Conservation (phyloP, 139 green algal genomes). For the Eudorina sp. region DNA sequence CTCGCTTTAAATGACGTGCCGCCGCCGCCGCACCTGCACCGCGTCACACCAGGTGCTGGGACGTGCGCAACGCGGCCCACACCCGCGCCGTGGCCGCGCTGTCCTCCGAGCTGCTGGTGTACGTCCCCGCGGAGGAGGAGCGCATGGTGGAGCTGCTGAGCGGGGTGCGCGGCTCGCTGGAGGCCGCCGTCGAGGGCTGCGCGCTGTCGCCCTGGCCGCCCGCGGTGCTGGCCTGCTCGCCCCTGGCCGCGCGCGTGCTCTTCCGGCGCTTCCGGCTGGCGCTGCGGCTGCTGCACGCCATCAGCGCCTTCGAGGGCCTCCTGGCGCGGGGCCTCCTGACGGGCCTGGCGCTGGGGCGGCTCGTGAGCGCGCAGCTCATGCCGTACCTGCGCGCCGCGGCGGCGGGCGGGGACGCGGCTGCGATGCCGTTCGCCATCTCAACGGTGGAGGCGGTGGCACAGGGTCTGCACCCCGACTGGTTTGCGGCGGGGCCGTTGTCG, state of each 20-base stretch:
- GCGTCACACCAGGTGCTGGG: slow-evolving; percentile 83
- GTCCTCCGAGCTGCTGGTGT: slow-evolving; percentile 80
- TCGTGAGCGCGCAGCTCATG: slow-evolving; percentile 67
- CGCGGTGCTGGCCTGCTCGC: slow-evolving; percentile 56
- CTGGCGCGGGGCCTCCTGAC: slow-evolving; percentile 63
- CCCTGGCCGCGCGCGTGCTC: slow-evolving; percentile 61
- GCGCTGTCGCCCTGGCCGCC: slow-evolving; percentile 74
- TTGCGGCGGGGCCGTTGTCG: slow-evolving; percentile 15
- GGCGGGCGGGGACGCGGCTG: slow-evolving; percentile 1
- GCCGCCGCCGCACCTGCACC: too few relatives aligned
- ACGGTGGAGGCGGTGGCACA: slow-evolving; percentile 58
- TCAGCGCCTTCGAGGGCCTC: slow-evolving; percentile 70
- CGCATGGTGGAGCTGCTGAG: slow-evolving; percentile 63
- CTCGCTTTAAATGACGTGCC: too few relatives aligned
- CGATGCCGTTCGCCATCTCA: slow-evolving; percentile 59
- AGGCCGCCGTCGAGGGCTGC: slow-evolving; percentile 54
- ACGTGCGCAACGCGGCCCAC: slow-evolving; percentile 68
- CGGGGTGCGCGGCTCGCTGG: slow-evolving; percentile 51
- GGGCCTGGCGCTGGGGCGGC: slow-evolving; percentile 61
- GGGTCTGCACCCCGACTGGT: slow-evolving; percentile 65
- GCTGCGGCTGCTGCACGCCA: slow-evolving; percentile 65
- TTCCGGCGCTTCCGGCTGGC: slow-evolving; percentile 72
- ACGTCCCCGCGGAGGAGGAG: slow-evolving; percentile 74
- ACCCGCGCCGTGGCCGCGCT: slow-evolving; percentile 67
- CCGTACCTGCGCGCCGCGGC: slow-evolving; percentile 64